phyloP scores from a whole-genome alignment of 129 eudicot genomes.

The Solidago caesia region DNA sequence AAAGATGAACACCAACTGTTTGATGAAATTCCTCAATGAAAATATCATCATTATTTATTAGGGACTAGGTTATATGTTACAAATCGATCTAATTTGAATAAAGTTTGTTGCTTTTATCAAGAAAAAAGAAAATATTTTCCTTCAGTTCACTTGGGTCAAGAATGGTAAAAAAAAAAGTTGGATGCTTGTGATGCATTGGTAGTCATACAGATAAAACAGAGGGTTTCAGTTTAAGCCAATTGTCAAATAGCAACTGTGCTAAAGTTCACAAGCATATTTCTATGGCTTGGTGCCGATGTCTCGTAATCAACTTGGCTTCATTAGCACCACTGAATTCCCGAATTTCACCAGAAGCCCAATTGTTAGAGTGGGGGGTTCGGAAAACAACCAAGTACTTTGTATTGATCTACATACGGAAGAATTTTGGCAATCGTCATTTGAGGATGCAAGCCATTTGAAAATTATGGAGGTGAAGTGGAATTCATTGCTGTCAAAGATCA shows the following conservation, averaged over 20 bases:
- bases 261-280: conserved; percentile 78
- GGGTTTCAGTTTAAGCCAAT: conserved; percentile 4
- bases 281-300: conserved; percentile 90
- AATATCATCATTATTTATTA: too few species aligned
- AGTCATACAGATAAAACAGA: too few species aligned
- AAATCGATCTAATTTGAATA: too few species aligned
- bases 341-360: conserved; percentile 42
- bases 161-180: too few species aligned
- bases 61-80: too few species aligned
- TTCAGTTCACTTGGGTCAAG: too few species aligned
- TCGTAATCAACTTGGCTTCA: conserved; percentile 68
- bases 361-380: conserved; percentile 39
- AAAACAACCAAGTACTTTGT: conserved; percentile 63
- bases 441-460: conserved; percentile 59
- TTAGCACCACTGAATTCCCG: conserved; percentile 69
- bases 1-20: too few species aligned
- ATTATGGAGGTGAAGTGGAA: conserved; percentile 71
- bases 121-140: too few species aligned
- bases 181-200: too few species aligned
- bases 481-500: conserved; percentile 63
- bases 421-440: conserved; percentile 78
- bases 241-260: conserved; percentile 67
- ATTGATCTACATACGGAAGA: conserved; percentile 73
- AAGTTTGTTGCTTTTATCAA: too few species aligned
- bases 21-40: too few species aligned